Percentiles rank a stretch among this genome's conserved stretches.
Evolutionary conservation across 2,329 filamentous ascomycete species (phyloP).

Genomic region (Teratosphaeria gauchensis): DNA sequence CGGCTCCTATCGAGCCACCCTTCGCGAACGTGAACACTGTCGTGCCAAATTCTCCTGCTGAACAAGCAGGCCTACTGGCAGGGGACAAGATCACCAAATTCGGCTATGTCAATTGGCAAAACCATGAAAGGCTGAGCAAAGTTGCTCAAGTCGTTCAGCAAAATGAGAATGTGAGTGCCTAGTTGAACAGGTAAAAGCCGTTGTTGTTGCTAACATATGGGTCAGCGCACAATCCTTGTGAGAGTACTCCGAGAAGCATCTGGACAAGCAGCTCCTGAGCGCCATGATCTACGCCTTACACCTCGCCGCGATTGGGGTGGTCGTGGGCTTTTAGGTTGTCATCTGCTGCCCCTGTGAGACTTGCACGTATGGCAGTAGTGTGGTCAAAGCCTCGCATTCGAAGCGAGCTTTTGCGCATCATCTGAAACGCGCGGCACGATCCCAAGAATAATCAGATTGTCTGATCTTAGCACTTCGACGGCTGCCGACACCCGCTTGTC

Average conservation of each 20-base stretch:
- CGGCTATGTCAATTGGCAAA: slow-evolving; percentile 71
- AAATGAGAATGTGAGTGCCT: slow-evolving; percentile 71
- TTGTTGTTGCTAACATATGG: slow-evolving; percentile 5
- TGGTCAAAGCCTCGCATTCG: not conserved
- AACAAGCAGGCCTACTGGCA: slow-evolving; percentile 65
- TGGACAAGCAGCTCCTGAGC: slow-evolving; percentile 51
- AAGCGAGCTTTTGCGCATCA: not conserved
- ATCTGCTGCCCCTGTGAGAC: slow-evolving; percentile 66
- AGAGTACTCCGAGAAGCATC: slow-evolving; percentile 53
- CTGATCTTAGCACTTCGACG: not conserved
- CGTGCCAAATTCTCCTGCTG: slow-evolving; percentile 67
- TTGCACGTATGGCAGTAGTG: not conserved
- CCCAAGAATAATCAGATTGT: not conserved
- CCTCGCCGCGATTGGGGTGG: slow-evolving; percentile 83
- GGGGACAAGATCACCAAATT: slow-evolving; percentile 80
- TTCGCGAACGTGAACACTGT: slow-evolving; percentile 91
- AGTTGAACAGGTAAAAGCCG: not conserved
- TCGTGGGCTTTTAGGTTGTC: slow-evolving; percentile 79
- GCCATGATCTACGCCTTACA: slow-evolving; percentile 59
- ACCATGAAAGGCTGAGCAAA: slow-evolving; percentile 76
- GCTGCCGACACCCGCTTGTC: not conserved
- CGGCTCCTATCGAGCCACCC: slow-evolving; percentile 43
- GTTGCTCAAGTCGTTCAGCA: slow-evolving; percentile 84
- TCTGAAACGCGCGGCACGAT: not conserved
- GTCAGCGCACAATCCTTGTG: slow-evolving; percentile 60